Conservation (phyloP, 2,329 filamentous ascomycete species). For the Bipolaris victoriae region DNA sequence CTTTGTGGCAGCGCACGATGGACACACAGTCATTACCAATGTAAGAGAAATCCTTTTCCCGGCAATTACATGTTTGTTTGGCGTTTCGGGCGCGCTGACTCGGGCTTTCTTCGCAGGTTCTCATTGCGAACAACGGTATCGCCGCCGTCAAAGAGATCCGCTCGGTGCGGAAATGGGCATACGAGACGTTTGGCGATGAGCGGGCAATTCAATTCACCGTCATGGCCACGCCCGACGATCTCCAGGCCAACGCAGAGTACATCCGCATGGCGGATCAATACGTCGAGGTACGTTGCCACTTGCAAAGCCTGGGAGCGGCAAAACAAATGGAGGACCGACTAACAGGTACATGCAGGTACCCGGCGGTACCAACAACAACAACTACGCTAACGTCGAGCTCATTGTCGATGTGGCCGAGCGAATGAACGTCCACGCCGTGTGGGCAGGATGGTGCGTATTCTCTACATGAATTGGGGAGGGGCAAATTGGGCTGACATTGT, state of each 20-base stretch:
- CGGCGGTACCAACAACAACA: conserved; percentile 99
- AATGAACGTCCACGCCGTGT: conserved; percentile 97
- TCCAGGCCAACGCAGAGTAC: conserved; percentile 97
- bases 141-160: conserved; percentile 99
- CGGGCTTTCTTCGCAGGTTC: conserved; percentile 65
- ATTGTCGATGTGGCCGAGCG: conserved; percentile 99
- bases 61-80: not conserved
- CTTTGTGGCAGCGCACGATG: conserved; percentile 86
- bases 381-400: conserved; percentile 98
- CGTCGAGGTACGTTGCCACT: conserved; percentile 69
- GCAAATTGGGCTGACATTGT: conserved; percentile 24
- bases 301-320: not conserved
- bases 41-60: conserved; percentile 61
- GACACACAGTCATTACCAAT: conserved; percentile 97
- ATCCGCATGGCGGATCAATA: conserved; percentile 99
- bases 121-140: conserved; percentile 99
- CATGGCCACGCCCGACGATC: conserved; percentile 98
- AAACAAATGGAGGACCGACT: conserved; percentile 20
- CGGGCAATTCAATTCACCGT: conserved; percentile 98
- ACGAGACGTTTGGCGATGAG: conserved; percentile 99
- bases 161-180: conserved; percentile 99
- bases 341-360: conserved; percentile 67
- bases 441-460: conserved; percentile 87
- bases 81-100: conserved; percentile 25
- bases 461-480: not conserved